Percentiles rank a stretch among this genome's conserved stretches.
These are phyloP conservation scores for Castanospermum australe DNA, from an alignment of 306 rosid genomes.

Conservation along the genomic window DNA sequence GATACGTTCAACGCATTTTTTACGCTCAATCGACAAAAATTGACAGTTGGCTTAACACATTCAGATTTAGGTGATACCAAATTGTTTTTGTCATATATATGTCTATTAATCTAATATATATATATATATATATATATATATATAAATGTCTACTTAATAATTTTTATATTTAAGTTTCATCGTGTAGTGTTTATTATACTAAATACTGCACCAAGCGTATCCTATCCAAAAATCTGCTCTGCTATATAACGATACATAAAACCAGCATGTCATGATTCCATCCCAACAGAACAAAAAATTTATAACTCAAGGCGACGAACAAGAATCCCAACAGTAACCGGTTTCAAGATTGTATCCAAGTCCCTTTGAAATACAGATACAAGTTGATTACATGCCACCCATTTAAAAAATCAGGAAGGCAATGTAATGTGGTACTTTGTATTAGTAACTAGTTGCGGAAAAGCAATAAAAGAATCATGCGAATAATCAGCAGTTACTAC, in stretches of 20 bases:
- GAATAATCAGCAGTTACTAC: constrained; percentile 46
- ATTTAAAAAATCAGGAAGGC: constrained; percentile 59
- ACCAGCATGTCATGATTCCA: background rate
- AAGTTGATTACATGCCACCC: constrained; percentile 49
- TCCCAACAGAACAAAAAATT: background rate
- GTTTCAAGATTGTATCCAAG: constrained; percentile 10
- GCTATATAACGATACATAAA: background rate
- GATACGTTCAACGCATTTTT: too few relatives aligned
- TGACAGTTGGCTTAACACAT: too few relatives aligned
- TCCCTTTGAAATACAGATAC: constrained; percentile 25
- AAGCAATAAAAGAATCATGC: constrained; percentile 38
- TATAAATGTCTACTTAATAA: too few relatives aligned
- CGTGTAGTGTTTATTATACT: too few relatives aligned
- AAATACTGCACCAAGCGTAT: too few relatives aligned
- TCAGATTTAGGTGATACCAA: too few relatives aligned
- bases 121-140: too few relatives aligned
- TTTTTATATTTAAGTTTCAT: too few relatives aligned
- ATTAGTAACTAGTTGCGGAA: constrained; percentile 31
- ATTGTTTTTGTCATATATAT: too few relatives aligned
- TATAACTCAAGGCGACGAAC: background rate
- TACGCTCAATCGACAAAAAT: too few relatives aligned
- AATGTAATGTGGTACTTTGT: constrained; percentile 35
- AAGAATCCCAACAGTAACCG: constrained; percentile 6
- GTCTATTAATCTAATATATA: too few relatives aligned
- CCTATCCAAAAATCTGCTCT: background rate